Percentiles rank a stretch among this genome's conserved stretches.
These are phyloP conservation scores for Cyclotella choctawhatcheeana DNA, from an alignment of 108 stramenopile species.

Conservation along the genomic window DNA sequence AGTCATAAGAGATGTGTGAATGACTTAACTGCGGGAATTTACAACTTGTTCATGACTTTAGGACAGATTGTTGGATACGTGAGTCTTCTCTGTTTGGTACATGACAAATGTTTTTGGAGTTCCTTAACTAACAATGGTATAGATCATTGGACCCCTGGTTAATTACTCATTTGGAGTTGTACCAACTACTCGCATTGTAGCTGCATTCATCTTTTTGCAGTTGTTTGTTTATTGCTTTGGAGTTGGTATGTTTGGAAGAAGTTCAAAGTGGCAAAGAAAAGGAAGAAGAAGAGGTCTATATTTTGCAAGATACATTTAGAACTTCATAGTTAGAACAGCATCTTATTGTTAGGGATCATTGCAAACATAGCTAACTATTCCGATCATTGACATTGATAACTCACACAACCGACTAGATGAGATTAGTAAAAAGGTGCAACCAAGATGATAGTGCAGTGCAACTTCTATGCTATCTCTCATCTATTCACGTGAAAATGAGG, in stretches of 20 bases:
- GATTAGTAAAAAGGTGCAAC: too few species aligned
- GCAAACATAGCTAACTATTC: too few species aligned
- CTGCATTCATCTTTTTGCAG: constrained; percentile 33
- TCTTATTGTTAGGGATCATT: too few species aligned
- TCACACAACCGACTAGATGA: too few species aligned
- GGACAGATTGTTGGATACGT: constrained; percentile 50
- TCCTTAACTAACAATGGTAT: too few species aligned
- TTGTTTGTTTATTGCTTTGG: constrained; percentile 30
- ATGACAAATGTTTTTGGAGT: too few species aligned
- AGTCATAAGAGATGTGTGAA: constrained; percentile 19
- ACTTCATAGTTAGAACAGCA: too few species aligned
- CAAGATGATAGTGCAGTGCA: too few species aligned
- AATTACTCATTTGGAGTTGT: constrained; percentile 29
- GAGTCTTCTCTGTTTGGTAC: too few species aligned
- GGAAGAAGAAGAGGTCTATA: constrained; percentile 7
- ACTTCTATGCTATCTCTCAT: too few species aligned
- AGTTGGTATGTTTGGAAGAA: constrained; percentile 4
- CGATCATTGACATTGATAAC: too few species aligned
- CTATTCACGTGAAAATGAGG: too few species aligned
- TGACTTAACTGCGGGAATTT: constrained; percentile 47
- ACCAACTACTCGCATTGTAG: constrained; percentile 26
- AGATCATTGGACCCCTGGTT: constrained; percentile 30
- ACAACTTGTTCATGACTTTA: constrained; percentile 46
- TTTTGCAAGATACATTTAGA: constrained; percentile 10
- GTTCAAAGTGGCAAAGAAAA: neutral